A percentile compares a stretch with the other conserved stretches of the same genome.
phyloP scores from a whole-genome alignment of 306 rosid species.

The Malus fusca region DNA sequence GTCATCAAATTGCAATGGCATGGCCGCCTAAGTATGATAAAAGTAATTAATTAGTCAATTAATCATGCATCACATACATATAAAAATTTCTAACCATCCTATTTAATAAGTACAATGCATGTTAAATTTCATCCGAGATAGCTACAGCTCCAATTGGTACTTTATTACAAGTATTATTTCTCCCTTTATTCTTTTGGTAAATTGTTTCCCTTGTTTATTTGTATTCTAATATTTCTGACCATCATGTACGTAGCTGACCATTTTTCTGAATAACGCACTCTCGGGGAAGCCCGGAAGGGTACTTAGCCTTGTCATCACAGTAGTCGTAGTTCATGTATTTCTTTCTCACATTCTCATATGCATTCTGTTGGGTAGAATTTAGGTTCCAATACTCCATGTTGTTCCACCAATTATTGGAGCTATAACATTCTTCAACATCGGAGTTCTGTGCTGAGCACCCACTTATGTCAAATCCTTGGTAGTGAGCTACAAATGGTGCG shows the following conservation, averaged over 20 bases:
- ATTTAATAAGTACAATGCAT: not conserved
- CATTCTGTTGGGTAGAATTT: not conserved
- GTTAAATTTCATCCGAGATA: not conserved
- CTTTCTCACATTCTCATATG: slow-evolving; percentile 23
- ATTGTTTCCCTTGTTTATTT: not conserved
- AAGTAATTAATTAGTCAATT: not conserved
- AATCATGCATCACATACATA: not conserved
- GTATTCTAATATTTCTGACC: not conserved
- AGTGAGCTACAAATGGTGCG: slow-evolving; percentile 51
- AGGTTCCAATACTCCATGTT: slow-evolving; percentile 17
- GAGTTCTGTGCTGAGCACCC: slow-evolving; percentile 25
- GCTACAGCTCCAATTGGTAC: not conserved
- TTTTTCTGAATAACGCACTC: slow-evolving; percentile 28
- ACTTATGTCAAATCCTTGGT: slow-evolving; percentile 28
- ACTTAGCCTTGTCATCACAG: slow-evolving; percentile 32
- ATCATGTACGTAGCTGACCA: not conserved
- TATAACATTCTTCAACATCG: slow-evolving; percentile 17
- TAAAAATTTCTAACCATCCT: not conserved
- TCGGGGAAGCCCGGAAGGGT: slow-evolving; percentile 24
- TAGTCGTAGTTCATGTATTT: slow-evolving; percentile 41
- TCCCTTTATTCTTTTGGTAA: not conserved
- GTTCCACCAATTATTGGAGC: slow-evolving; percentile 39
- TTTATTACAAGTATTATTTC: not conserved
- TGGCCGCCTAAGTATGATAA: not conserved
- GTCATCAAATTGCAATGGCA: too few species aligned